Evolutionary conservation across 345 rosid species (phyloP), one percentile per base, ranked within the genome.

Genomic region (Geranium rotundifolium): DNA sequence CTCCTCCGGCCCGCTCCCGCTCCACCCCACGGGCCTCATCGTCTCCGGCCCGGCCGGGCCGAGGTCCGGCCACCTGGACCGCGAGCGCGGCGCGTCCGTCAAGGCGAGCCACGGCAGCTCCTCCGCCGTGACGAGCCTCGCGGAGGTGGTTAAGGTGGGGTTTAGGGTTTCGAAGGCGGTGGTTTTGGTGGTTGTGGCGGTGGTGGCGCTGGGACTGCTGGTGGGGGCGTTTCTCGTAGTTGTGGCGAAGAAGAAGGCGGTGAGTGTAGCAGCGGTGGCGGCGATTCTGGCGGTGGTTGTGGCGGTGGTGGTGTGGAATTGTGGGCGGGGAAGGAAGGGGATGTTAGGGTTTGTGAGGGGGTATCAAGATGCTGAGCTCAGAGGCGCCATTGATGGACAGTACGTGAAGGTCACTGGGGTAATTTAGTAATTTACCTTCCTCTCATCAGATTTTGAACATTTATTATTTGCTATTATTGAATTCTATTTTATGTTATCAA

Each of bases 321-420:
- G 83, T 19, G 69, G 68, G 13, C 77, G 88, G 90, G 82, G 88
- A 69, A 86, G 84, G 68, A 85, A 71, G 67, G 95, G 95, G 6
- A 49, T 91, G 73, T 29, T 87, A 71, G 76, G 83, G 65, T 86
- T 70, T 78, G 77, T 91, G 58, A 76, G 65, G 62, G 77, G 79
- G 63, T 83, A 80, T 69, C 91, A 92, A 4, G 92, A 91, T 73
- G 82, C 91, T 54, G 96, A 82, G 78, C 96, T 89, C 67, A 84
- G 98, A 82, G 90, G 90, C 46, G 96, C 98, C 52, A 70, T 79
- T 64, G 96, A 91, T 82, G 98, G 98, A 46, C 96, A 89, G 62
- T 79, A 81, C 62, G 92, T 91, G 58, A 91, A 89, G 79, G 89
- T 91, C 69, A 89, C 96, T 16, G 98, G 98, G 86, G 98, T 89